These are phyloP conservation scores for Prinsepia uniflora DNA, from an alignment of 306 rosid genomes.

Conservation along the genomic window DNA sequence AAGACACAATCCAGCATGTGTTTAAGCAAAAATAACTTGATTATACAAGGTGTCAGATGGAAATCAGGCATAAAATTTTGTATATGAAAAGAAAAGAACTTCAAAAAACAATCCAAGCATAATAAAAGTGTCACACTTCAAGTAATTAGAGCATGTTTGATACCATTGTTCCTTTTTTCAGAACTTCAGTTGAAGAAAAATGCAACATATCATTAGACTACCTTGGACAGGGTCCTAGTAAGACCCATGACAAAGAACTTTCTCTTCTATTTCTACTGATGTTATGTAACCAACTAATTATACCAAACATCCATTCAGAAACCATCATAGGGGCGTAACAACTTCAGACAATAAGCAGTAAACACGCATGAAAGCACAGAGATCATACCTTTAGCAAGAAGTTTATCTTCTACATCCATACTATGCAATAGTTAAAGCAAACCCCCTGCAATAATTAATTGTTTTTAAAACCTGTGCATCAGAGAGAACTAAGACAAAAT, in stretches of 20 bases:
- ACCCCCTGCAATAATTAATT: constrained; percentile 35
- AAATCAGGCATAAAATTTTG: not conserved
- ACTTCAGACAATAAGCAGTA: not conserved
- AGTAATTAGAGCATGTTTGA: not conserved
- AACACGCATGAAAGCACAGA: constrained; percentile 16
- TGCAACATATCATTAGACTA: constrained; percentile 5
- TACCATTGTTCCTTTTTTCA: not conserved
- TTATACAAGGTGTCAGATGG: too few relatives aligned
- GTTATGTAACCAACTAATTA: not conserved
- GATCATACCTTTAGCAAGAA: constrained; percentile 57
- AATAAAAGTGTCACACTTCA: not conserved
- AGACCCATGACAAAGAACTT: not conserved
- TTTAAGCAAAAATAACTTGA: not conserved
- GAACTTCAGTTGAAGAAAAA: not conserved
- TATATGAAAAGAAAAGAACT: not conserved
- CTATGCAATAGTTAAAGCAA: constrained; percentile 20
- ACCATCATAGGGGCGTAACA: not conserved
- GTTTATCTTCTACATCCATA: constrained; percentile 70
- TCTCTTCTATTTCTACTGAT: not conserved
- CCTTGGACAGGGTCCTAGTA: not conserved
- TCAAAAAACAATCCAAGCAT: constrained; percentile 1
- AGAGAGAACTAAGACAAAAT: not conserved
- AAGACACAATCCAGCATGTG: not conserved
- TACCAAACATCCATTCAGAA: not conserved
- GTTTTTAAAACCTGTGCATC: constrained; percentile 1